These are phyloP conservation scores for Verticillium isaacii DNA, from an alignment of 2,329 filamentous ascomycete genomes.

Conservation along the genomic window DNA sequence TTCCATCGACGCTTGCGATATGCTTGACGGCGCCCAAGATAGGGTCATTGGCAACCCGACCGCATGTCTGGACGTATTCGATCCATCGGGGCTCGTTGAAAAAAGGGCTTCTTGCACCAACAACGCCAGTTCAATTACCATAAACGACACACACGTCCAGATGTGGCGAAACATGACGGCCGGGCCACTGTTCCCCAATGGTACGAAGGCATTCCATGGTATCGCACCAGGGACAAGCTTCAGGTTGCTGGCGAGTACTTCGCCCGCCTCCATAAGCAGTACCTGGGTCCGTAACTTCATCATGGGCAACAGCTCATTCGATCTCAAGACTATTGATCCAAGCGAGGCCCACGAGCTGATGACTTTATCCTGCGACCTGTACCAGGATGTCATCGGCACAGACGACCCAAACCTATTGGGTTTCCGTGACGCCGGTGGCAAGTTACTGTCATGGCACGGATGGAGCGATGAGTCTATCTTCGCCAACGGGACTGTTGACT, in stretches of 20 bases:
- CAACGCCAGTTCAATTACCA: not conserved
- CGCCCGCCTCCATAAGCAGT: not conserved
- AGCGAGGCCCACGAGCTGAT: not conserved
- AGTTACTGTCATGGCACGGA: constrained; percentile 37
- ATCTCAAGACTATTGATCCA: not conserved
- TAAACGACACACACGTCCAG: not conserved
- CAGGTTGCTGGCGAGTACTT: not conserved
- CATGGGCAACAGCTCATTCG: not conserved
- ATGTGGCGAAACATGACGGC: not conserved
- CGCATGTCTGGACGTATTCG: constrained; percentile 4
- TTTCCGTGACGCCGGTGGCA: constrained; percentile 29
- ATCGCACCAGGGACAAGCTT: not conserved
- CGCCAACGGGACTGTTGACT: constrained; percentile 23
- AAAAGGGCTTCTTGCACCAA: not conserved
- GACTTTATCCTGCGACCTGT: constrained; percentile 1
- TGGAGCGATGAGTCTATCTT: constrained; percentile 29
- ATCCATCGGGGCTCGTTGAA: not conserved
- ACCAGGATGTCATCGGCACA: constrained; percentile 19
- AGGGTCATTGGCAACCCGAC: constrained; percentile 6
- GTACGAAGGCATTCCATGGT: not conserved
- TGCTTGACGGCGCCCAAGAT: constrained; percentile 10
- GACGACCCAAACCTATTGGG: constrained; percentile 20
- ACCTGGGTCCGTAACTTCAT: not conserved
- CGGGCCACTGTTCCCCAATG: not conserved
- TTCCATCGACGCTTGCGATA: constrained; percentile 10